Evolutionary conservation across 2,329 filamentous ascomycete species (phyloP).

Genomic region (Seiridium cupressi): DNA sequence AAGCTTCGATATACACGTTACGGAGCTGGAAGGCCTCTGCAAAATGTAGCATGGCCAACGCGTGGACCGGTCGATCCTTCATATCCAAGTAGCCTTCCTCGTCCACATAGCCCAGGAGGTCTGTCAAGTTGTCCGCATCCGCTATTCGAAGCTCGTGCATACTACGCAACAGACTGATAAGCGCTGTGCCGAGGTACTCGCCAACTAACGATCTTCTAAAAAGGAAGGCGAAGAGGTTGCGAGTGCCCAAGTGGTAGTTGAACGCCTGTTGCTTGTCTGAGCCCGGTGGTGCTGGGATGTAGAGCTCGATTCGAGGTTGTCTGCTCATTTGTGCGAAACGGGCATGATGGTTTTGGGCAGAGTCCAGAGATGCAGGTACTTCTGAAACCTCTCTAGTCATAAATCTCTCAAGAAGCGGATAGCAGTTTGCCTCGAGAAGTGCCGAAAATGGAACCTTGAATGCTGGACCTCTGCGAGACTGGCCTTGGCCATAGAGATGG

Average conservation of each 20-base stretch:
- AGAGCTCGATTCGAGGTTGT: conserved; percentile 59
- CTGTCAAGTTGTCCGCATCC: conserved; percentile 55
- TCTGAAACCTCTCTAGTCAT: conserved; percentile 31
- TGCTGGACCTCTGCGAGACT: conserved; percentile 64
- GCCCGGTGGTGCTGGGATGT: conserved; percentile 63
- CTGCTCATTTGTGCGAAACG: background rate
- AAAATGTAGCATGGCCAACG: conserved; percentile 65
- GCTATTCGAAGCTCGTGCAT: conserved; percentile 60
- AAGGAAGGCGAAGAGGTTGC: conserved; percentile 76
- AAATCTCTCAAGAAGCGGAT: conserved; percentile 56
- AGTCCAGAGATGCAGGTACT: conserved; percentile 23
- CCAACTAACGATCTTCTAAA: conserved; percentile 67
- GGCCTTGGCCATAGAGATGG: conserved; percentile 64
- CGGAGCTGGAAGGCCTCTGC: conserved; percentile 64
- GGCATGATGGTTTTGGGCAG: conserved; percentile 14
- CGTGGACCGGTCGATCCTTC: conserved; percentile 63
- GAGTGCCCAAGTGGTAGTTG: conserved; percentile 64
- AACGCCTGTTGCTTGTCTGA: conserved; percentile 53
- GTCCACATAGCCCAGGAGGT: conserved; percentile 65
- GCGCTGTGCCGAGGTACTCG: conserved; percentile 58
- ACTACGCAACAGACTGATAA: conserved; percentile 63
- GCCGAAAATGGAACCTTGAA: conserved; percentile 62
- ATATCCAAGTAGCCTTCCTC: conserved; percentile 69
- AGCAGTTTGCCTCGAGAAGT: conserved; percentile 57
- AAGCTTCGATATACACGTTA: conserved; percentile 70